A percentile compares a stretch with the other conserved stretches of the same genome.
Evolutionary conservation across 2,329 filamentous ascomycete species (phyloP).

Genomic region (Diaporthe sp.): DNA sequence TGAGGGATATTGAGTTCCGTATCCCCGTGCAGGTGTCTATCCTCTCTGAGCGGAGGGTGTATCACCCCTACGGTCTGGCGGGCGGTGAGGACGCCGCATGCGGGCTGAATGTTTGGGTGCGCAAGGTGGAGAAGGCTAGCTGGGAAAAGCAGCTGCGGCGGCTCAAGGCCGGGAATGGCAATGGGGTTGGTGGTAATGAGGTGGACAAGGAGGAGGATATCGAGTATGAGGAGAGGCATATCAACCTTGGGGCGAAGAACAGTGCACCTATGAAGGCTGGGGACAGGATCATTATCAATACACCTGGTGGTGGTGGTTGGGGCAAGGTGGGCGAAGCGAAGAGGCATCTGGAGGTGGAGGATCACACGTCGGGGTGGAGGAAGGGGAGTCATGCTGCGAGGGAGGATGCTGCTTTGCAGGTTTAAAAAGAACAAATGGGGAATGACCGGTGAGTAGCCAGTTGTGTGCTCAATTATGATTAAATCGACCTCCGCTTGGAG

Average conservation of each 20-base stretch:
- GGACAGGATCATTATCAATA: constrained; percentile 81
- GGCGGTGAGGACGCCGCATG: constrained; percentile 83
- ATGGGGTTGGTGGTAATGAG: constrained; percentile 36
- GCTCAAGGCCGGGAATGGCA: constrained; percentile 44
- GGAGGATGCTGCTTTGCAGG: constrained; percentile 70
- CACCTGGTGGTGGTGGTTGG: constrained; percentile 85
- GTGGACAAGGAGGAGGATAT: constrained; percentile 44
- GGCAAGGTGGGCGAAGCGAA: constrained; percentile 69
- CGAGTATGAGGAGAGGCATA: constrained; percentile 68
- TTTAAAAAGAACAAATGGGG: constrained; percentile 43
- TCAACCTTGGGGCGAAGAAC: constrained; percentile 84
- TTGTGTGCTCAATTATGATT: background rate
- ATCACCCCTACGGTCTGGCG: constrained; percentile 82
- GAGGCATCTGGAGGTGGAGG: constrained; percentile 58
- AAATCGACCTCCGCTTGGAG: background rate
- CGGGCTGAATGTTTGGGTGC: constrained; percentile 89
- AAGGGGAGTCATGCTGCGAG: constrained; percentile 67
- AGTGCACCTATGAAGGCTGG: constrained; percentile 80
- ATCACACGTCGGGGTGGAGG: constrained; percentile 65
- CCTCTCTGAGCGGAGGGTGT: constrained; percentile 79
- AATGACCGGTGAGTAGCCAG: background rate
- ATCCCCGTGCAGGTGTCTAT: constrained; percentile 83
- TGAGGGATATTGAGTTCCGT: constrained; percentile 84
- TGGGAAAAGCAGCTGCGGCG: constrained; percentile 56
- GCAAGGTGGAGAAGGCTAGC: constrained; percentile 71